These are phyloP conservation scores for Cystobasidium tubakii DNA, from an alignment of 768 basidiomycete genomes.

Conservation along the genomic window DNA sequence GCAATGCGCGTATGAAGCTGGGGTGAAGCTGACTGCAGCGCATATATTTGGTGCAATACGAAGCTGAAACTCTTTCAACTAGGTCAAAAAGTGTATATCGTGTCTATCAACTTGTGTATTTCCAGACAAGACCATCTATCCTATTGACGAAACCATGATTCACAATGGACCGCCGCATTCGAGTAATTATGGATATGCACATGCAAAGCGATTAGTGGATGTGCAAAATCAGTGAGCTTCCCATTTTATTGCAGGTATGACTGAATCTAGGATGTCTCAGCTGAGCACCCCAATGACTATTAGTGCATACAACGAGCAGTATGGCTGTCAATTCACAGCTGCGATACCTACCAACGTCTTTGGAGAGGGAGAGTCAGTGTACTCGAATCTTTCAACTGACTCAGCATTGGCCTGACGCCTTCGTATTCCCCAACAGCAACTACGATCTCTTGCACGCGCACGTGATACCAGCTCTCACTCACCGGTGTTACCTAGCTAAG, in stretches of 20 bases:
- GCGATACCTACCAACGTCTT: conserved; percentile 98
- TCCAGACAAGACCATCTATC: conserved; percentile 89
- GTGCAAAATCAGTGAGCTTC: conserved; percentile 89
- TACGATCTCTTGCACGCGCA: conserved; percentile 86
- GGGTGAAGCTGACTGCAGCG: conserved; percentile 45
- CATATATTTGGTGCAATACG: neutral
- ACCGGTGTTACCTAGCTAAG: conserved; percentile 87
- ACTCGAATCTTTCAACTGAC: neutral
- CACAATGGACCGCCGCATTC: conserved; percentile 86
- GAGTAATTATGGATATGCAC: conserved; percentile 93
- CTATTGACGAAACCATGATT: conserved; percentile 85
- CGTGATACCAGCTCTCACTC: conserved; percentile 88
- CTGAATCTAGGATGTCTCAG: neutral
- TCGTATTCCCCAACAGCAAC: conserved; percentile 66
- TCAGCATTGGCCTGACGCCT: neutral
- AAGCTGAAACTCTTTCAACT: neutral
- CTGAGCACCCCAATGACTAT: neutral
- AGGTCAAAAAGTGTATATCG: conserved; percentile 73
- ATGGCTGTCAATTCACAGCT: conserved; percentile 87
- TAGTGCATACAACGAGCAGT: conserved; percentile 93
- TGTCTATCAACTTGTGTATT: conserved; percentile 97
- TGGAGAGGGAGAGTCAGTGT: conserved; percentile 51
- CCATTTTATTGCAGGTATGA: neutral
- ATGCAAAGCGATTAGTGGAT: conserved; percentile 92
- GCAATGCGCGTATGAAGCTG: conserved; percentile 62